These are phyloP conservation scores for Trichosporon sp. DNA, from an alignment of 1,284 basidiomycete genomes.

Conservation along the genomic window DNA sequence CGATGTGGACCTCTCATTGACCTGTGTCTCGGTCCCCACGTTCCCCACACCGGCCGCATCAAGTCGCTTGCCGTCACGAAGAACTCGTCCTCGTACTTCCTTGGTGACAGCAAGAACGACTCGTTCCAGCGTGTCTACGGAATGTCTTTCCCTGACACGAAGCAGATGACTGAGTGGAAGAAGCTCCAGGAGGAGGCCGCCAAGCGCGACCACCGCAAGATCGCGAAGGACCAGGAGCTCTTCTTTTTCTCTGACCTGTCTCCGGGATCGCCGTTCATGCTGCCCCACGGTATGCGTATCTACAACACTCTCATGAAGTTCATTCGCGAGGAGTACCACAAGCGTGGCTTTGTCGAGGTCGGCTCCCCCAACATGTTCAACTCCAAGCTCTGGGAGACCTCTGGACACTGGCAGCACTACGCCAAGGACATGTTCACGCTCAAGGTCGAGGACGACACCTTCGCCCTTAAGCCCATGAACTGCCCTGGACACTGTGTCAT, in stretches of 20 bases:
- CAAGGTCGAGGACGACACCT: constrained; percentile 90
- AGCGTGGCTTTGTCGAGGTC: constrained; percentile 57
- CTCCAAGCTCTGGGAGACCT: constrained; percentile 95
- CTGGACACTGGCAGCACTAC: constrained; percentile 98
- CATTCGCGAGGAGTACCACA: constrained; percentile 65
- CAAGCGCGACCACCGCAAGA: constrained; percentile 94
- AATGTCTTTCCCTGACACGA: constrained; percentile 98
- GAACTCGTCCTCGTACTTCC: constrained; percentile 98
- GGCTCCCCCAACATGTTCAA: constrained; percentile 98
- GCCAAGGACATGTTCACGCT: constrained; percentile 95
- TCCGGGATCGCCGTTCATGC: constrained; percentile 93
- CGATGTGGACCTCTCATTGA: constrained; percentile 98
- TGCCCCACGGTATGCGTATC: constrained; percentile 94
- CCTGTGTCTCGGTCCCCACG: constrained; percentile 93
- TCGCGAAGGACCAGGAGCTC: constrained; percentile 93
- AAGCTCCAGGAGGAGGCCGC: constrained; percentile 93
- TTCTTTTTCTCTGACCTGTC: constrained; percentile 98
- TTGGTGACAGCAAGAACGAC: constrained; percentile 90
- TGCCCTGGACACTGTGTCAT: constrained; percentile 97
- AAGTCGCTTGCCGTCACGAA: constrained; percentile 95
- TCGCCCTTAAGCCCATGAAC: constrained; percentile 98
- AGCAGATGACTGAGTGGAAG: constrained; percentile 94
- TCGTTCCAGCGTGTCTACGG: constrained; percentile 96
- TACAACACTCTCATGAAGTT: constrained; percentile 91
- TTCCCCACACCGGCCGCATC: constrained; percentile 95